Percentiles rank a stretch among this genome's conserved stretches.
Evolutionary conservation across 2,329 filamentous ascomycete genomes (phyloP).

Genomic region (Pyrenochaeta sp.): DNA sequence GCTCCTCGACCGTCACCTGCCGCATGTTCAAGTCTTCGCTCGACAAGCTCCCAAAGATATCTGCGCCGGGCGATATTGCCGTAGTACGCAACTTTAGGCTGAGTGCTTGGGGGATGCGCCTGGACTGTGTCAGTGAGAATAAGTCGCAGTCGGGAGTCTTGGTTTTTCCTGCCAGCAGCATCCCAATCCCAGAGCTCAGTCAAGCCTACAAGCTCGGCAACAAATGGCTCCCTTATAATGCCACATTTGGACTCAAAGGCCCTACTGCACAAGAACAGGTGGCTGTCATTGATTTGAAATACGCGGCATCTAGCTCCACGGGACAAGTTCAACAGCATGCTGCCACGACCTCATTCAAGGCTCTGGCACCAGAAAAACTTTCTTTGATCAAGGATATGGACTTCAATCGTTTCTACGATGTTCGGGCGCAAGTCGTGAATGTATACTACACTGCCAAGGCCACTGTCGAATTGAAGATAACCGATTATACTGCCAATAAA

Average conservation of each 20-base stretch:
- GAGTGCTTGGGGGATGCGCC: constrained; percentile 21
- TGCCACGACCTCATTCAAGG: constrained; percentile 6
- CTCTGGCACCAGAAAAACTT: constrained; percentile 39
- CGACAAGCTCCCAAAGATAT: constrained; percentile 54
- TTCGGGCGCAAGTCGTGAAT: constrained; percentile 76
- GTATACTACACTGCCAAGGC: constrained; percentile 53
- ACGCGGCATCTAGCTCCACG: constrained; percentile 22
- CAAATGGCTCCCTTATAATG: constrained; percentile 16
- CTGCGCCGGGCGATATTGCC: constrained; percentile 68
- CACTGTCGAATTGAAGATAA: constrained; percentile 41
- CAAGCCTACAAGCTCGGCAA: constrained; percentile 27
- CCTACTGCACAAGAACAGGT: constrained; percentile 30
- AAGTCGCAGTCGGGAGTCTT: constrained; percentile 5
- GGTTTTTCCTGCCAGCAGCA: constrained; percentile 26
- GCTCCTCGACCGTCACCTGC: constrained; percentile 26
- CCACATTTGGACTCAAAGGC: constrained; percentile 6
- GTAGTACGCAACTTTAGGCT: constrained; percentile 59
- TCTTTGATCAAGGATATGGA: constrained; percentile 70
- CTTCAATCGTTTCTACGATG: constrained; percentile 68
- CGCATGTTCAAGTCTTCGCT: constrained; percentile 31
- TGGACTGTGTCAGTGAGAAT: constrained; percentile 18
- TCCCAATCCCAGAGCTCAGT: constrained; percentile 28
- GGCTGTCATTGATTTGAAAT: constrained; percentile 34
- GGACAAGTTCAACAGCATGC: constrained; percentile 26
- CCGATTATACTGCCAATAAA: constrained; percentile 59